Base-by-base conservation (phyloP, 2,329 filamentous ascomycete genomes). In the Hypoxylon sp. region DNA sequence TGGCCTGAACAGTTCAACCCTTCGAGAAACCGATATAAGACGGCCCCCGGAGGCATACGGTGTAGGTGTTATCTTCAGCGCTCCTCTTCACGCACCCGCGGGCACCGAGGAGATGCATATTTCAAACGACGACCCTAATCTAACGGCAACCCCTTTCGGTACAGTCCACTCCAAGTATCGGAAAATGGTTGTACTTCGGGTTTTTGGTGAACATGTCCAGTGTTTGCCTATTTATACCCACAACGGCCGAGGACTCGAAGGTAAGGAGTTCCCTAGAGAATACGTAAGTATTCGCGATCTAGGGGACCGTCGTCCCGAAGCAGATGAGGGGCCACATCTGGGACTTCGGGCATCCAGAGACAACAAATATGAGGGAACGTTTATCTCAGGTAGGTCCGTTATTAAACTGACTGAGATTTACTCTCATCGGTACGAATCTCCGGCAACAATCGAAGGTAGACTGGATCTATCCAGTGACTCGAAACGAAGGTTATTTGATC, bases 201-300 rank as follows among this genome's bases (percentile, higher is more conserved):
- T 48, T 7, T 76, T 72, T 23, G 67, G 63, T 13, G 57, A 67
- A n/a, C 70, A 74, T 46, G 61, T 71, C 32, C 41, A 60, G 3
- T 75, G 71, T n/a, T 11, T 74, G 3, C 75, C 75, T 1, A 73
- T 77, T 14, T 76, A 73, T 49, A 68, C 72, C 0, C 68, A 75
- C 52, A 67, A 74, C 14, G 72, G 74, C n/a, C 46, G 32, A 0
- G 75, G 75, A 0, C 53, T 76, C 0, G 65, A 68, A 14, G 59
- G 53, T 5, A 73, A 73, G 57, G n/a, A 51, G 0, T 68, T 67
- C 19, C 9, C 36, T 1, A 13, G 43, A 1, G 75, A 77, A 32
- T 73, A 50, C 25, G 66, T 75, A 2, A 69, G 68, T 28, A 74
- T 77, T 34, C 72, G 75, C 1, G 73, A 76, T 41, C 38, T 59